Evolutionary conservation across 768 basidiomycete genomes (phyloP).

Genomic region (Boletus pseudo-olivaceus): DNA sequence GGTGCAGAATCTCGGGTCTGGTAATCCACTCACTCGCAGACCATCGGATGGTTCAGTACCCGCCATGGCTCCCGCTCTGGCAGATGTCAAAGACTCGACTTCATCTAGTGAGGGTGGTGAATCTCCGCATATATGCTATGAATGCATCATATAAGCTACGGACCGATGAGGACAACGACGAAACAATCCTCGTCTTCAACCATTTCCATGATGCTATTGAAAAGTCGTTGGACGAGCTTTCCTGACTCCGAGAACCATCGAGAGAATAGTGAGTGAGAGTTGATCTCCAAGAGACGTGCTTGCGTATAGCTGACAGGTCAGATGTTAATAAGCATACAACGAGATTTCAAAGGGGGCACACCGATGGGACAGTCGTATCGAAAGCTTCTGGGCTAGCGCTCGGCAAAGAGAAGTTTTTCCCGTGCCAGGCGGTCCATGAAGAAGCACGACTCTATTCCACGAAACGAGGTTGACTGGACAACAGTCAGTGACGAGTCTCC

Average conservation of each 20-base stretch:
- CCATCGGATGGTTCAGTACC: slow-evolving; percentile 97
- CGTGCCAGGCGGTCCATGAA: slow-evolving; percentile 97
- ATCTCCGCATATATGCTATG: slow-evolving; percentile 2
- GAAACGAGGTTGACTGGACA: slow-evolving; percentile 81
- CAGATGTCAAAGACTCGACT: slow-evolving; percentile 93
- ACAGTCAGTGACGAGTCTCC: slow-evolving; percentile 3
- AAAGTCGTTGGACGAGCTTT: slow-evolving; percentile 93
- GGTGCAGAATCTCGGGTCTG: not conserved
- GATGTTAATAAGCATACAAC: not conserved
- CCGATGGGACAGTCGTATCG: slow-evolving; percentile 86
- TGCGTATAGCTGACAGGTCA: slow-evolving; percentile 64
- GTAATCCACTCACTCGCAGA: slow-evolving; percentile 59
- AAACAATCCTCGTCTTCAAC: slow-evolving; percentile 90
- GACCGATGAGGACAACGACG: slow-evolving; percentile 92
- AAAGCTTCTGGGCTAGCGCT: slow-evolving; percentile 92
- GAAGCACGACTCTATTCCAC: slow-evolving; percentile 92
- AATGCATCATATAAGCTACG: slow-evolving; percentile 1
- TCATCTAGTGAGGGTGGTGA: slow-evolving; percentile 60
- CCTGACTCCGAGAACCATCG: slow-evolving; percentile 99
- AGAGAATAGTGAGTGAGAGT: slow-evolving; percentile 96
- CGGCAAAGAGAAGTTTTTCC: slow-evolving; percentile 96
- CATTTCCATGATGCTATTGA: slow-evolving; percentile 83
- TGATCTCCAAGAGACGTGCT: slow-evolving; percentile 91
- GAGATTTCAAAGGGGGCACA: slow-evolving; percentile 29
- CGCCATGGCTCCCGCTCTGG: slow-evolving; percentile 89